Evolutionary conservation across 306 rosid genomes (phyloP).

Genomic region (Gynostemma pentaphyllum): DNA sequence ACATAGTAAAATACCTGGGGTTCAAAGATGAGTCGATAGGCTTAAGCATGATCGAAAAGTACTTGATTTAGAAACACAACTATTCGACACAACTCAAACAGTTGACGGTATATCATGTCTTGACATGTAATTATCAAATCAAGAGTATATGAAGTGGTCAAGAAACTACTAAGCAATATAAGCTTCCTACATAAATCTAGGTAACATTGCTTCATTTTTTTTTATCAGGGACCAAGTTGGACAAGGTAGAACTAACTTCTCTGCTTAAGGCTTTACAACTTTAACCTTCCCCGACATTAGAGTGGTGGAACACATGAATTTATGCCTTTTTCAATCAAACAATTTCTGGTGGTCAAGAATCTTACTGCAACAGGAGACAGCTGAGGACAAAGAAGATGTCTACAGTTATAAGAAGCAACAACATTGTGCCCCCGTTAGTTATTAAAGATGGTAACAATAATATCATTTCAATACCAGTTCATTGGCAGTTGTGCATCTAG

Average conservation of each 20-base stretch:
- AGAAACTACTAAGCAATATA: neutral
- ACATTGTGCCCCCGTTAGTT: neutral
- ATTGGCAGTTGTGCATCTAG: neutral
- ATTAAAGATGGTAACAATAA: too few relatives aligned
- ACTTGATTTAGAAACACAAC: neutral
- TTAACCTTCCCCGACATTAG: neutral
- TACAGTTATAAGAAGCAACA: neutral
- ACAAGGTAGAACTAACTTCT: neutral
- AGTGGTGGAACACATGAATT: neutral
- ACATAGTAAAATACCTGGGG: constrained; percentile 65
- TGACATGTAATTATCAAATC: neutral
- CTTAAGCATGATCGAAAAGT: neutral
- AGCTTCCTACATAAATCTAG: neutral
- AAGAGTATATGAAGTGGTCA: neutral
- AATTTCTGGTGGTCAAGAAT: neutral
- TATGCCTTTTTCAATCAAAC: neutral
- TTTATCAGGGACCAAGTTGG: neutral
- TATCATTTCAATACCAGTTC: too few relatives aligned
- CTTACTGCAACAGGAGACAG: neutral
- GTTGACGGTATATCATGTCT: neutral
- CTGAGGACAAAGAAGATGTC: neutral
- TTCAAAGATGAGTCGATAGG: constrained; percentile 10
- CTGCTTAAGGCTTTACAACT: neutral
- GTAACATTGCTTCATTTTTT: neutral
- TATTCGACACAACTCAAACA: too few relatives aligned